Base-by-base conservation (phyloP, 345 rosid genomes). In the Lepidium africanum region DNA sequence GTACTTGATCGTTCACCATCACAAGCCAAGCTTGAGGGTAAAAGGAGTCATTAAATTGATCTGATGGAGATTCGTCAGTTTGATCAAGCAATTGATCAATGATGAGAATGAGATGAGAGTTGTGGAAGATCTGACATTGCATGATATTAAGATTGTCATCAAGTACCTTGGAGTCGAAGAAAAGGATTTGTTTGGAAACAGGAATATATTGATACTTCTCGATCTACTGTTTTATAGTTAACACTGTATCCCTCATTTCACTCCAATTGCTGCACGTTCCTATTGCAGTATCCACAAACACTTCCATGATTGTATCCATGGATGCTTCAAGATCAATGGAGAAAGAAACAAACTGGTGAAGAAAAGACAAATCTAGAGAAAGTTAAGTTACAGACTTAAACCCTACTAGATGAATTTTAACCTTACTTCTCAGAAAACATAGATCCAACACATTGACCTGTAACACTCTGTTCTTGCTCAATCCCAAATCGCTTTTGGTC, bases 161-260 rank as follows among this genome's bases (percentile, higher is more conserved):
- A n/a, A n/a, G n/a, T n/a, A n/a, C 59, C 9, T 72, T 75, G 62
- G 80, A 88, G 6, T 90, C 51, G 82, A 87, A 85, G 46, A 79
- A 61, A 36, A 88, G 74, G 49, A 78, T 82, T 75, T 92, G 94
- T 17, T 40, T 63, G 16, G 67, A 40, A 4, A 83, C 33, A 19
- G 89, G 85, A 3, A 88, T 78, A 8, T 77, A 66, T 13, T 80
- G 87, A 81, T 74, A 81, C 59, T 79, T 85, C 5, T 81, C 77
- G 13, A 93, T 77, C 70, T 87, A 84, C 48, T 80, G 78, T 73
- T 90, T 90, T 79, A 90, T 84, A 37, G 75, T 83, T 0, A 80
- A 73, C 39, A 93, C 78, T 1, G 88, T 83, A 46, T 88, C 94
- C 10, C 70, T 68, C 74, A 30, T 82, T 40, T 82, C 81, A 17